Base-by-base conservation (phyloP, 106 monocot species). In the Platanthera zijinensis region DNA sequence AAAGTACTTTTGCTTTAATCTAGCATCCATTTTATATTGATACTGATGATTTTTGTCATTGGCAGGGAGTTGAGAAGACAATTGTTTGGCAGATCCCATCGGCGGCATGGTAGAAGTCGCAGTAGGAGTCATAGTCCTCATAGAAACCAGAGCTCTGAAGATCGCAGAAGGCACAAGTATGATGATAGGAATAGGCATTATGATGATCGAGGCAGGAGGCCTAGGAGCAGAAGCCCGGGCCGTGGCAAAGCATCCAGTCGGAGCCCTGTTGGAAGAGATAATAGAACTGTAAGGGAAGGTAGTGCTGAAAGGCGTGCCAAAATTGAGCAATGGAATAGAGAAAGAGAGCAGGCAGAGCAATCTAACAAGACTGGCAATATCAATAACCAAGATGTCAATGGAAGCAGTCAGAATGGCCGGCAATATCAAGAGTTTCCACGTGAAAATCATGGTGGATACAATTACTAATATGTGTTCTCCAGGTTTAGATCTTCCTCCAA, bases 271-370 rank as follows among this genome's bases (percentile, higher is more conserved):
- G 39, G 39, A 39, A 39, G 39, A 39, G 39, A 39, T 39, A 39
- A 39, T 39, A 39, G 39, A 39, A 39, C 39, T 39, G 39, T 39
- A 39, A 73, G 83, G 17, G 87, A 84, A 83, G 83, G 86, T 4
- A 86, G 86, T 47, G 86, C 52, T 49, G 86, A 86, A 73, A 72
- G 86, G 48, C 76, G 86, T 50, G 86, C 84, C 18, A 85, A 75
- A 63, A 85, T 85, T 51, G 85, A 81, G 73, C 77, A 85, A 52
- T 85, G 85, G 86, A 86, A 83, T 57, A 80, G 83, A 71, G 85
- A 85, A 78, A 72, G 72, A 22, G 72, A 72, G 51, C 14, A 72
- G 72, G 66, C 25, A 32, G 66, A 80, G 46, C 72, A 73, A 50
- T 48, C 80, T 64, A 72, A 76, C 6, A 51, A 72, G 48, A 22